Evolutionary conservation across 805 yeast species (phyloP).

Genomic region (Teunomyces gatunensis): DNA sequence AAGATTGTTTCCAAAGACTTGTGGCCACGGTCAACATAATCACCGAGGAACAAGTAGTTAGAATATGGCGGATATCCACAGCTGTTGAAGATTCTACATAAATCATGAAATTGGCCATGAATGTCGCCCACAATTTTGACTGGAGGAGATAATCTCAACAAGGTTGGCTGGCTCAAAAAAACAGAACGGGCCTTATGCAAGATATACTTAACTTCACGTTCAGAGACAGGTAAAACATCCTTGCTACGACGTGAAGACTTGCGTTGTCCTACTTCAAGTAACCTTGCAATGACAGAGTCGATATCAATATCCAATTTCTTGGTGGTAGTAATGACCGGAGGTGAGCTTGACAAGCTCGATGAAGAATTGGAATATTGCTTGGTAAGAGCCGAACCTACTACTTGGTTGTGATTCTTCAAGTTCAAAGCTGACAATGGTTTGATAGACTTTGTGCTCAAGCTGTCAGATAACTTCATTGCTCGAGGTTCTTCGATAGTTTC

Average conservation of each 20-base stretch:
- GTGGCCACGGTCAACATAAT: constrained; percentile 59
- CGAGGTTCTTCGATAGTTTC: constrained; percentile 10
- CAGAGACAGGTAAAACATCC: constrained; percentile 49
- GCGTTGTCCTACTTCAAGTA: constrained; percentile 47
- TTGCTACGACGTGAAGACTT: constrained; percentile 20
- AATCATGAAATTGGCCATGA: constrained; percentile 64
- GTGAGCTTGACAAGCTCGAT: constrained; percentile 20
- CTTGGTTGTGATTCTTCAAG: constrained; percentile 11
- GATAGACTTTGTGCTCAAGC: constrained; percentile 12
- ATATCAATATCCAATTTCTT: constrained; percentile 44
- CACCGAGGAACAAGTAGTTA: constrained; percentile 56
- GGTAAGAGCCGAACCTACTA: constrained; percentile 4
- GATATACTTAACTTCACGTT: constrained; percentile 54
- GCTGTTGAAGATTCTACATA: constrained; percentile 52
- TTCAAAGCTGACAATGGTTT: constrained; percentile 7
- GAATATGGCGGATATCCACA: constrained; percentile 60
- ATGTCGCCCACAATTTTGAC: constrained; percentile 84
- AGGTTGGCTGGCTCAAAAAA: constrained; percentile 61
- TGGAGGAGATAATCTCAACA: constrained; percentile 68
- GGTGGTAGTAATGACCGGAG: constrained; percentile 18
- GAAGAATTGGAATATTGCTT: constrained; percentile 14
- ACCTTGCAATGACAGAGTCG: constrained; percentile 60
- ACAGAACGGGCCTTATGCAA: constrained; percentile 59
- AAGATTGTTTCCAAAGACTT: constrained; percentile 56
- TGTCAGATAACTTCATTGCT: neutral